These are phyloP conservation scores for Brettanomyces custersianus DNA, from an alignment of 805 yeast genomes.

Conservation along the genomic window DNA sequence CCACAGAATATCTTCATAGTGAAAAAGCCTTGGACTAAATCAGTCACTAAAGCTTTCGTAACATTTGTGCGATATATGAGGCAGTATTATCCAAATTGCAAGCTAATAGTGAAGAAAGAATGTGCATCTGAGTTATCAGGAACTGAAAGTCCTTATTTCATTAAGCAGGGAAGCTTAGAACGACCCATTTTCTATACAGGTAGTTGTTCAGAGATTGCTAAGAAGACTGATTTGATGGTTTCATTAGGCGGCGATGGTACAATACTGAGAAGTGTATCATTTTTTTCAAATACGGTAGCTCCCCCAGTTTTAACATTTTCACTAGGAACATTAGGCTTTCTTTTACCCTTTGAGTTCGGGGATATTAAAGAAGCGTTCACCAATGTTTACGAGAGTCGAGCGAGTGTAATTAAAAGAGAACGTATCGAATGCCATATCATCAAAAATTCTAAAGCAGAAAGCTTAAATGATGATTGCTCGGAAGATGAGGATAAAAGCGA, in stretches of 20 bases:
- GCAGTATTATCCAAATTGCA: slow-evolving; percentile 55
- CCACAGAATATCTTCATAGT: slow-evolving; percentile 69
- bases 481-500: slow-evolving; percentile 5
- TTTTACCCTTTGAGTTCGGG: slow-evolving; percentile 76
- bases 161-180: slow-evolving; percentile 4
- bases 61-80: slow-evolving; percentile 55
- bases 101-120: slow-evolving; percentile 68
- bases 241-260: slow-evolving; percentile 98
- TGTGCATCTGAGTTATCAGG: slow-evolving; percentile 56
- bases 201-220: slow-evolving; percentile 40
- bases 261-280: slow-evolving; percentile 71
- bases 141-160: slow-evolving; percentile 2
- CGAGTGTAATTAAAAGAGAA: slow-evolving; percentile 66
- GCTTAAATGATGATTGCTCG: slow-evolving; percentile 1
- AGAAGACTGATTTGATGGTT: slow-evolving; percentile 70
- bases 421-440: slow-evolving; percentile 71
- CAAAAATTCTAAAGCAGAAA: slow-evolving; percentile 16
- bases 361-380: slow-evolving; percentile 53
- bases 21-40: slow-evolving; percentile 73
- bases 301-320: slow-evolving; percentile 90
- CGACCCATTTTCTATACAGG: slow-evolving; percentile 49
- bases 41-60: slow-evolving; percentile 58
- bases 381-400: slow-evolving; percentile 56
- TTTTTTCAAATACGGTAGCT: slow-evolving; percentile 59
- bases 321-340: slow-evolving; percentile 83